Evolutionary conservation across 495 filamentous ascomycete genomes (phyloP), one percentile per base, ranked within the genome.

Genomic region (Daldinia caldariorum): DNA sequence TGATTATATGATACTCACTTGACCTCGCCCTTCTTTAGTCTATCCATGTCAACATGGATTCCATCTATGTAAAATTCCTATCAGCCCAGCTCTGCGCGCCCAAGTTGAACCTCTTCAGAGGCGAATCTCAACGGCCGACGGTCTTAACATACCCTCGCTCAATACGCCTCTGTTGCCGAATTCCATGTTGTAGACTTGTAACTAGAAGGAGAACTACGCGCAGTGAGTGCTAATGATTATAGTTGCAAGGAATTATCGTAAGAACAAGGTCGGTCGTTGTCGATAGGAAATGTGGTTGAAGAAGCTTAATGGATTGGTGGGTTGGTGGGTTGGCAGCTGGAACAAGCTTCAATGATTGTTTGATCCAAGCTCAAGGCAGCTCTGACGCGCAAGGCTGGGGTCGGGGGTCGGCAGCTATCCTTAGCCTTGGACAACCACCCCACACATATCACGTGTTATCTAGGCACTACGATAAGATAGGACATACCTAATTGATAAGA

Each of bases 41-140:
- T 91, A 71, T 97, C 91, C 95, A 99, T 98, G 77, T 99, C 95
- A 58, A 99, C 83, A 80, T 99, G 95, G 77, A 99, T 97, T 77
- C 95, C 95, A 94, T 99, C 95, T 99, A 22, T 53, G 56, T 14
- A 2, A 22, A 31, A 1, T 32, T 6, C 5, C 8, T 26, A 57
- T 70, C 69, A 74, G 70, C 26, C 18, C 56, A 53, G 35, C 53
- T 47, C 51, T 59, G 16, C 47, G 14, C 47, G 37, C 51, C 59
- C 22, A 22, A 37, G 58, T 51, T 56, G 56, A 64, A 62, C 41
- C 60, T 61, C 22, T 50, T 31, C 60, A 35, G 50, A 72, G 59
- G 61, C 64, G 3, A 14, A 55, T 45, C 31, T 18, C 53, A n/a
- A 38, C 9, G 14, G 43, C 43, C 20, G 20, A 41, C 66, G 55